Conservation (phyloP, 2,329 filamentous ascomycete genomes). For the Verticillium isaacii region DNA sequence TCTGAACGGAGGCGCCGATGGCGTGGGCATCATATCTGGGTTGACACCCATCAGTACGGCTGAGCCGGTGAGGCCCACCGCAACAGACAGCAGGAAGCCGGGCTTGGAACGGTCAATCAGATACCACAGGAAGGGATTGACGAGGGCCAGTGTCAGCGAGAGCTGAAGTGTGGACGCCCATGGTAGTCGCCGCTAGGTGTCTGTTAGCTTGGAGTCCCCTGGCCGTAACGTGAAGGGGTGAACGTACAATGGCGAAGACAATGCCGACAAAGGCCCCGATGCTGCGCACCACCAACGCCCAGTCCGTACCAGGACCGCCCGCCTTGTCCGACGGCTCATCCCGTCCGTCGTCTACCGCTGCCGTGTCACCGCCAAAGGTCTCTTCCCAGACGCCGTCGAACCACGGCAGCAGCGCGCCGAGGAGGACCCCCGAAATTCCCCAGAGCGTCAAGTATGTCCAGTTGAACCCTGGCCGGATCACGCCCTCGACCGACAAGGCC, state of each 20-base stretch:
- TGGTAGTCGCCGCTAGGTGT: slow-evolving; percentile 73
- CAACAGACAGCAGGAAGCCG: slow-evolving; percentile 73
- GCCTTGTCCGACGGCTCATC: slow-evolving; percentile 20
- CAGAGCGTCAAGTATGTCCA: slow-evolving; percentile 74
- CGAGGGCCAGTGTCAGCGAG: slow-evolving; percentile 80
- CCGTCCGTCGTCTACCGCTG: slow-evolving; percentile 16
- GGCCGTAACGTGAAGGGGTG: neutral
- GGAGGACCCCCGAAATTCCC: slow-evolving; percentile 71
- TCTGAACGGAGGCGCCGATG: slow-evolving; percentile 38
- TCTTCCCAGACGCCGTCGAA: slow-evolving; percentile 73
- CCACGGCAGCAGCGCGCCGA: slow-evolving; percentile 80
- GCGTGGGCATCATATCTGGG: slow-evolving; percentile 71
- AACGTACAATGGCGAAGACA: slow-evolving; percentile 69
- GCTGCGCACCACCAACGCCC: slow-evolving; percentile 60
- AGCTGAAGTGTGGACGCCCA: slow-evolving; percentile 96
- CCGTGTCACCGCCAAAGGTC: slow-evolving; percentile 33
- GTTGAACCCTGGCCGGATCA: slow-evolving; percentile 34
- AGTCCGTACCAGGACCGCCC: slow-evolving; percentile 54
- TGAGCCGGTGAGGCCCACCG: slow-evolving; percentile 71
- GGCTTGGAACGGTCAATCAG: slow-evolving; percentile 85
- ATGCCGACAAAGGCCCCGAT: slow-evolving; percentile 59
- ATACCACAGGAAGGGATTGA: slow-evolving; percentile 94
- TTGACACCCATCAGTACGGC: slow-evolving; percentile 68
- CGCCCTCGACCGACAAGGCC: slow-evolving; percentile 50
- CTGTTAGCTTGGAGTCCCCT: slow-evolving; percentile 1